These are phyloP conservation scores for Epichloe uncinata DNA, from an alignment of 2,329 filamentous ascomycete species.

Conservation along the genomic window DNA sequence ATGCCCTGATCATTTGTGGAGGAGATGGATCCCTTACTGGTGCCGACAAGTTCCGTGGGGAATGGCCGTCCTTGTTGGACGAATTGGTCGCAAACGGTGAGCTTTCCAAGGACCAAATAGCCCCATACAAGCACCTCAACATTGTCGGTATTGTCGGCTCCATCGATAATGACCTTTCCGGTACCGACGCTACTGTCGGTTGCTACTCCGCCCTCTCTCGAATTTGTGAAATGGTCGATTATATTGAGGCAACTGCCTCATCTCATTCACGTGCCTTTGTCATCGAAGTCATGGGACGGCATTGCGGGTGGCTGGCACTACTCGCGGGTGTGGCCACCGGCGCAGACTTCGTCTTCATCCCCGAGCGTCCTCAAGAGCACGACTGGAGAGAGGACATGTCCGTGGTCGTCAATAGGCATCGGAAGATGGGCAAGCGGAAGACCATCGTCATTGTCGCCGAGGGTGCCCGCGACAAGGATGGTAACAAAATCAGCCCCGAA, in stretches of 20 bases:
- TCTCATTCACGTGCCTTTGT: constrained; percentile 96
- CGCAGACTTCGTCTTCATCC: constrained; percentile 93
- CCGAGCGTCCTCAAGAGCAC: constrained; percentile 76
- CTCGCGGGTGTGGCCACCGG: constrained; percentile 94
- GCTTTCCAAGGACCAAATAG: constrained; percentile 55
- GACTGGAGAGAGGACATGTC: constrained; percentile 90
- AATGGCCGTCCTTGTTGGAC: constrained; percentile 79
- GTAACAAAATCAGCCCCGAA: constrained; percentile 68
- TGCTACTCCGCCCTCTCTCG: constrained; percentile 87
- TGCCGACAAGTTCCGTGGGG: constrained; percentile 80
- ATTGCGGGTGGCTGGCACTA: constrained; percentile 94
- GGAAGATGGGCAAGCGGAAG: constrained; percentile 81
- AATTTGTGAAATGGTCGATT: constrained; percentile 93
- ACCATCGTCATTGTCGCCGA: constrained; percentile 98
- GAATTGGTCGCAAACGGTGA: constrained; percentile 69
- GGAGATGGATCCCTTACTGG: constrained; percentile 94
- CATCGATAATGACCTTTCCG: constrained; percentile 96
- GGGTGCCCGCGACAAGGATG: constrained; percentile 72
- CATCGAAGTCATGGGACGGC: constrained; percentile 94
- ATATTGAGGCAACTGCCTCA: constrained; percentile 86
- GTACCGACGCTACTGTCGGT: constrained; percentile 93
- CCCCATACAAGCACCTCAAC: constrained; percentile 75
- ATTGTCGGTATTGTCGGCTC: constrained; percentile 94
- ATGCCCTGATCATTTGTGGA: constrained; percentile 91
- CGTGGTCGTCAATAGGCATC: constrained; percentile 65